Evolutionary conservation across 306 rosid species (phyloP).

Genomic region (Medicago arabica): DNA sequence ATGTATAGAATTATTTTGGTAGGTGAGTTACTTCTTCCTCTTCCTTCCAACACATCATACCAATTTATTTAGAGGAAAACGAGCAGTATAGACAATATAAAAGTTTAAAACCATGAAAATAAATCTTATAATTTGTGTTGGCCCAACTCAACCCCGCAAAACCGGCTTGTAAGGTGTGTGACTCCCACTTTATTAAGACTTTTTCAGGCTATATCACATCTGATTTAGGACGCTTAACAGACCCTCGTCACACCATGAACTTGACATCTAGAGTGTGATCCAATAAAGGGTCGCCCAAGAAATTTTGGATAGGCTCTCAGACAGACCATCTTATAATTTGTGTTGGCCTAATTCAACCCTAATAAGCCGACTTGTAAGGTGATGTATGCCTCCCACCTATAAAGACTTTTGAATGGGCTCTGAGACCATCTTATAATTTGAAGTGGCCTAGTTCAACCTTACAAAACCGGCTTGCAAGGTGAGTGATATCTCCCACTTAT

Average conservation of each 20-base stretch:
- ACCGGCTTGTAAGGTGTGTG: neutral
- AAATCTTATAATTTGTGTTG: neutral
- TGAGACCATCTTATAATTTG: neutral
- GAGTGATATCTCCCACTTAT: neutral
- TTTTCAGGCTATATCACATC: neutral
- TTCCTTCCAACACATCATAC: neutral
- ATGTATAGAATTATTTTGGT: neutral
- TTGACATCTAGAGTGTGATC: neutral
- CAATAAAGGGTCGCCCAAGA: neutral
- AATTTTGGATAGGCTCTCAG: neutral
- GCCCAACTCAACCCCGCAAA: neutral
- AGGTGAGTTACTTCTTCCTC: conserved; percentile 9
- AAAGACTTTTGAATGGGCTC: neutral
- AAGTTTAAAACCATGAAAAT: neutral
- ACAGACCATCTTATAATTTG: neutral
- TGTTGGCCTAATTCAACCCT: neutral
- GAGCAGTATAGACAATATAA: neutral
- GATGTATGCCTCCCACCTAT: neutral
- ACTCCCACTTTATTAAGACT: neutral
- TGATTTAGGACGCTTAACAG: neutral
- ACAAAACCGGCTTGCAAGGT: neutral
- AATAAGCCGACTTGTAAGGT: neutral
- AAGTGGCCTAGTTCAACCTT: neutral
- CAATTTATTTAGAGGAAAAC: neutral
- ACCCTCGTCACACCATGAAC: neutral